Conservation (phyloP, 805 yeast species). For the Danielia oregonensis region DNA sequence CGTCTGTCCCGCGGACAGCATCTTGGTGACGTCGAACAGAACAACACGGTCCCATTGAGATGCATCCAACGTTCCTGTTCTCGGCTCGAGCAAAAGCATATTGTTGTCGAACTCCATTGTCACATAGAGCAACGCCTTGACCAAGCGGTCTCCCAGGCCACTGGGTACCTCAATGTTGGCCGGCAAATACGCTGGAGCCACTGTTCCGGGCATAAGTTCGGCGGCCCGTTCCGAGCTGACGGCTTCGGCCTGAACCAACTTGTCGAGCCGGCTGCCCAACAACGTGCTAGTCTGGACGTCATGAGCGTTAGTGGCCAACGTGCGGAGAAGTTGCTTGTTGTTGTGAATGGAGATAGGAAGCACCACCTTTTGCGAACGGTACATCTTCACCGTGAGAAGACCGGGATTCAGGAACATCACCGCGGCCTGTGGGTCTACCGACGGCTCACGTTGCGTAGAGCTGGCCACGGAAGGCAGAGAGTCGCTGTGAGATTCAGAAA, state of each 20-base stretch:
- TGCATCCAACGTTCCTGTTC: conserved; percentile 70
- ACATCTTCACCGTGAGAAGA: conserved; percentile 70
- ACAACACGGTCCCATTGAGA: conserved; percentile 89
- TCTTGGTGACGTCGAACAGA: conserved; percentile 73
- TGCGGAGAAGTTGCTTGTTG: conserved; percentile 59
- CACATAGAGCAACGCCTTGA: conserved; percentile 71
- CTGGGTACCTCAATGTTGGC: conserved; percentile 51
- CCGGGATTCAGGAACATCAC: conserved; percentile 49
- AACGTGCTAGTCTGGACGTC: conserved; percentile 19
- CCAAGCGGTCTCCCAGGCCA: conserved; percentile 38
- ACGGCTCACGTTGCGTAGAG: neutral
- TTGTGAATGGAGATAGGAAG: conserved; percentile 70
- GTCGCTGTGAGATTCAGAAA: conserved; percentile 1
- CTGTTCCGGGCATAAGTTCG: conserved; percentile 28
- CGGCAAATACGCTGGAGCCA: conserved; percentile 43
- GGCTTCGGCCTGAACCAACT: conserved; percentile 8
- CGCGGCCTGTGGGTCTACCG: conserved; percentile 3
- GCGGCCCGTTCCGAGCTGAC: conserved; percentile 2
- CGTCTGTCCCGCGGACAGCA: conserved; percentile 28
- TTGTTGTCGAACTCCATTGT: conserved; percentile 95
- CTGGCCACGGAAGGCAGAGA: conserved; percentile 6
- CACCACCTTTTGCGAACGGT: conserved; percentile 61
- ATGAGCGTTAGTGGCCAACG: conserved; percentile 54
- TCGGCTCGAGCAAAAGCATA: conserved; percentile 83
- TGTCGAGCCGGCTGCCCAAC: conserved; percentile 10